A percentile compares a stretch with the other conserved stretches of the same genome.
Evolutionary conservation across 2,329 filamentous ascomycete species (phyloP).

Genomic region (Trichoderma atrobrunneum): DNA sequence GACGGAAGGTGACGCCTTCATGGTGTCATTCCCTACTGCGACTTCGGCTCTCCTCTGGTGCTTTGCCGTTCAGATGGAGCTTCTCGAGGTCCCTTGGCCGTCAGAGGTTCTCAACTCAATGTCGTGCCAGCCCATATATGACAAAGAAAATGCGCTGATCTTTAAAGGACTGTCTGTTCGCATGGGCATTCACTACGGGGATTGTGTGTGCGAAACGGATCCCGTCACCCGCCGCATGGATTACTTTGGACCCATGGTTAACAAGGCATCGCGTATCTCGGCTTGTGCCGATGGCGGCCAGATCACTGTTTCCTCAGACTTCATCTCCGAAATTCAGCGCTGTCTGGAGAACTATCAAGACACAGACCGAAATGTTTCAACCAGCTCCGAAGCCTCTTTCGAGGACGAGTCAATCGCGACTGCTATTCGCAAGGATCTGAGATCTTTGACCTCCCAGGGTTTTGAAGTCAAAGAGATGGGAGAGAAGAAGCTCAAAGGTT

Average conservation of each 20-base stretch:
- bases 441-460: slow-evolving; percentile 82
- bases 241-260: slow-evolving; percentile 99
- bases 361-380: slow-evolving; percentile 66
- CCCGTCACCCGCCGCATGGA: slow-evolving; percentile 98
- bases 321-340: slow-evolving; percentile 91
- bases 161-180: slow-evolving; percentile 92
- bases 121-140: slow-evolving; percentile 76
- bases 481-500: slow-evolving; percentile 90
- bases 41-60: slow-evolving; percentile 94
- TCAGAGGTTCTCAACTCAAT: slow-evolving; percentile 85
- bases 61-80: slow-evolving; percentile 85
- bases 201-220: slow-evolving; percentile 91
- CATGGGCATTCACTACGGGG: slow-evolving; percentile 97
- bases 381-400: slow-evolving; percentile 64
- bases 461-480: slow-evolving; percentile 97
- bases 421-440: slow-evolving; percentile 81
- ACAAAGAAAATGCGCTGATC: slow-evolving; percentile 83
- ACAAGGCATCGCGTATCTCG: slow-evolving; percentile 90
- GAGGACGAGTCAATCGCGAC: slow-evolving; percentile 72
- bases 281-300: slow-evolving; percentile 94
- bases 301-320: slow-evolving; percentile 94
- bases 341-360: slow-evolving; percentile 89
- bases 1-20: slow-evolving; percentile 98
- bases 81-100: slow-evolving; percentile 90
- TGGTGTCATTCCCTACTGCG: slow-evolving; percentile 97